Evolutionary conservation across 306 rosid species (phyloP), one percentile per base, ranked within the genome.

Genomic region (Acacia crassicarpa): DNA sequence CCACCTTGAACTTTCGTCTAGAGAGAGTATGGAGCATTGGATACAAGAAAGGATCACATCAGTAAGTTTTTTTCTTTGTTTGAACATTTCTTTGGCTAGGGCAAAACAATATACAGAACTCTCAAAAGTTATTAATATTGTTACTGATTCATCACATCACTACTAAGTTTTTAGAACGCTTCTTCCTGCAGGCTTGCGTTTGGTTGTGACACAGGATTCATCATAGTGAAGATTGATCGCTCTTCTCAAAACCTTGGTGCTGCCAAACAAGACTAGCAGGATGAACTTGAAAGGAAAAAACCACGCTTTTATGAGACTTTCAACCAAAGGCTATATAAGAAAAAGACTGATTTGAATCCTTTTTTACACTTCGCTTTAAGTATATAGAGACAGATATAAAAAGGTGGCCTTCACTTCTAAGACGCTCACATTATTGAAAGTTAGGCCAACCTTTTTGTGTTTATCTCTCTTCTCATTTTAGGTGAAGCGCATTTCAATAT

Each of bases 1-100:
- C 41, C 68, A 83, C 86, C 2, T 71, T 89, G 76, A 76, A 83
- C 61, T 89, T 76, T 80, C 86, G 58, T 82, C 90, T 92, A 14
- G 88, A 80, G 81, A 90, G 92, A 80, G 91, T 90, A n/a, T 92
- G 94, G 97, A 78, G 83, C 17, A 74, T 90, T 67, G 94, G 83
- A 82, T 81, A 72, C 81, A 80, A 69, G 63, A 82, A 89, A 81
- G 91, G 92, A 83, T 81, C 90, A 82, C 3, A 77, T 22, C 33
- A 62, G 91, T 90, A 84, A 84, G 59, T 84, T 48, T 70, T 81
- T 54, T 38, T 32, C 3, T 32, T 32, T 32, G 1, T 32, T 32
- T 12, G 8, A 11, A 33, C 51, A 80, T 75, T 69, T 4, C 9
- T 76, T 41, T 84, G 41, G 61, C 48, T 51, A 13, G 19, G 48